Percentiles rank a stretch among this genome's conserved stretches.
Conservation (phyloP, 495 filamentous ascomycete genomes). For the Elasticomyces elasticus region DNA sequence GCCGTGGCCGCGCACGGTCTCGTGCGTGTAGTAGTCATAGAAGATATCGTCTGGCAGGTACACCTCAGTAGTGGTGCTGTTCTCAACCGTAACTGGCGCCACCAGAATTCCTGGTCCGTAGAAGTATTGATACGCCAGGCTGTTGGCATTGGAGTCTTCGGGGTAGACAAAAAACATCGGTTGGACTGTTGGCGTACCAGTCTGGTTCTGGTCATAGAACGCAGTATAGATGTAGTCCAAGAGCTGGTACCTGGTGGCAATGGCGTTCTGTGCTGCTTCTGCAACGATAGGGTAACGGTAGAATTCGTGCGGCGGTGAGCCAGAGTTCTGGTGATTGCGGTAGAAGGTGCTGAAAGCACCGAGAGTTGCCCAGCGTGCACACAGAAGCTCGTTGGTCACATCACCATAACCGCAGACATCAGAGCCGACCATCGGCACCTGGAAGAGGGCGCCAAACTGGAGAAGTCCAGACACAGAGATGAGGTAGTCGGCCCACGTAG, state of each 20-base stretch:
- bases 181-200: slow-evolving; percentile 58
- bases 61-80: slow-evolving; percentile 53
- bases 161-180: slow-evolving; percentile 69
- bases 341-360: slow-evolving; percentile 78
- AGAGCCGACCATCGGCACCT: slow-evolving; percentile 75
- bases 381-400: slow-evolving; percentile 67
- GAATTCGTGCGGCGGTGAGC: slow-evolving; percentile 55
- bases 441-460: slow-evolving; percentile 69
- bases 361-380: slow-evolving; percentile 73
- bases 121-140: slow-evolving; percentile 62
- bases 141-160: slow-evolving; percentile 48
- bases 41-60: slow-evolving; percentile 68
- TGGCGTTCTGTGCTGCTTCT: slow-evolving; percentile 56
- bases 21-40: slow-evolving; percentile 66
- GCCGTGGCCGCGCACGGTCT: slow-evolving; percentile 48
- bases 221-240: slow-evolving; percentile 80
- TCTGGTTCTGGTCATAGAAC: slow-evolving; percentile 51
- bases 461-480: slow-evolving; percentile 58
- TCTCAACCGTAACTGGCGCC: slow-evolving; percentile 56
- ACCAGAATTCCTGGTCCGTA: slow-evolving; percentile 64
- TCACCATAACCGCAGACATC: slow-evolving; percentile 73
- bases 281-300: slow-evolving; percentile 63
- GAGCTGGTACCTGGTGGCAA: slow-evolving; percentile 64
- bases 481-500: slow-evolving; percentile 63
- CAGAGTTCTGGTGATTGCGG: slow-evolving; percentile 60